These are phyloP conservation scores for Carnegiea gigantea DNA, from an alignment of 179 eudicot genomes.

Conservation along the genomic window DNA sequence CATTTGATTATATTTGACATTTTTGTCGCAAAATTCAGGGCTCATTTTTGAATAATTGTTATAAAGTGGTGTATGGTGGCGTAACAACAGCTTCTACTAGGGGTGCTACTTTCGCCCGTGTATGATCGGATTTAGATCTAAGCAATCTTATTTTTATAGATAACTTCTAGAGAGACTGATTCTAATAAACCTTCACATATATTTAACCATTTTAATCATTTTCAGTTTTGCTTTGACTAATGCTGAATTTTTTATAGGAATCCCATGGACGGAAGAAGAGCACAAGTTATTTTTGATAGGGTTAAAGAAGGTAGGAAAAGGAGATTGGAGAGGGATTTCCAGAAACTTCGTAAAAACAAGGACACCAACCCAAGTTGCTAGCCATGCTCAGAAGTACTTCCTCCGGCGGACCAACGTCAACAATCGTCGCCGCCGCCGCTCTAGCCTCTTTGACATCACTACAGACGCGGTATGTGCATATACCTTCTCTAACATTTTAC, in stretches of 20 bases:
- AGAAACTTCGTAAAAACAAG: slow-evolving; percentile 75
- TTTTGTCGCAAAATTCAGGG: no score
- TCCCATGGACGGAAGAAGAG: slow-evolving; percentile 82
- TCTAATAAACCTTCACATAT: no score
- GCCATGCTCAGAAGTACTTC: slow-evolving; percentile 86
- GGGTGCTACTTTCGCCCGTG: no score
- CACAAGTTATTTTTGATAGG: slow-evolving; percentile 63
- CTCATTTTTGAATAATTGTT: no score
- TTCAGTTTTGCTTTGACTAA: not conserved
- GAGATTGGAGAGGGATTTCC: slow-evolving; percentile 85
- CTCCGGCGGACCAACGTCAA: slow-evolving; percentile 63
- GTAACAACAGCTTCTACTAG: no score
- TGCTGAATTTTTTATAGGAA: slow-evolving; percentile 32
- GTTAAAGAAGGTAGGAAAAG: slow-evolving; percentile 67
- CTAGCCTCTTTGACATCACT: slow-evolving; percentile 83
- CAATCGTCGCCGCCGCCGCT: slow-evolving; percentile 64
- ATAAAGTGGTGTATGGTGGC: no score
- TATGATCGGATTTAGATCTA: no score
- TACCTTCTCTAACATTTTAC: not conserved
- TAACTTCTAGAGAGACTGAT: no score
- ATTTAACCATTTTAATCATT: not conserved
- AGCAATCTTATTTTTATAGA: no score
- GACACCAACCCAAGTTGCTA: slow-evolving; percentile 85
- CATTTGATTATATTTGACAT: no score
- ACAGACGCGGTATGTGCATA: slow-evolving; percentile 49